Evolutionary conservation across 2,329 filamentous ascomycete genomes (phyloP).

Genomic region (Alternaria gansuensis): DNA sequence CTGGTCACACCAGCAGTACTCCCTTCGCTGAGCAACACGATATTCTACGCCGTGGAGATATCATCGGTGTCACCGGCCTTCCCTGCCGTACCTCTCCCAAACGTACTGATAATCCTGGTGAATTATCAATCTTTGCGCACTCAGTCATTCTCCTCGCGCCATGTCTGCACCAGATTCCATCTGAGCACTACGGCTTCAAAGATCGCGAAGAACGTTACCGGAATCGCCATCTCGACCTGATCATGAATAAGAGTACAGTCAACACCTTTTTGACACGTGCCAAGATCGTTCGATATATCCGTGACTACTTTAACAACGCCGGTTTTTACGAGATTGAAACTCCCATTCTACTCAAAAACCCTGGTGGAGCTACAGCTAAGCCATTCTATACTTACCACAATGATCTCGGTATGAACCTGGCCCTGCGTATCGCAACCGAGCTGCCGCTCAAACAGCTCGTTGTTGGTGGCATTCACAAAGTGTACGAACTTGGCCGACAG

Average conservation of each 20-base stretch:
- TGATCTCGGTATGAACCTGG: constrained; percentile 92
- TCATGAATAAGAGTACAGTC: constrained; percentile 91
- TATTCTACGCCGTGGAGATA: too few species aligned
- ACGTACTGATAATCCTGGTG: constrained; percentile 87
- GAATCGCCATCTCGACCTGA: constrained; percentile 91
- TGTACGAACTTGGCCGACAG: constrained; percentile 94
- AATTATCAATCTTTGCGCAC: constrained; percentile 90
- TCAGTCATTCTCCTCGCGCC: constrained; percentile 87
- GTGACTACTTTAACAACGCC: constrained; percentile 83
- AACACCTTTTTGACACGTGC: constrained; percentile 84
- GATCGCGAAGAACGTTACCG: constrained; percentile 93
- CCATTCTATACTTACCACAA: constrained; percentile 97
- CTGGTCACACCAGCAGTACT: too few species aligned
- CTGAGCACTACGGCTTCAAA: constrained; percentile 71
- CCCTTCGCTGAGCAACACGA: too few species aligned
- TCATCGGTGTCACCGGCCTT: constrained; percentile 80
- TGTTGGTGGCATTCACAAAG: constrained; percentile 90
- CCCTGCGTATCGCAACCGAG: constrained; percentile 93
- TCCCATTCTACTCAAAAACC: constrained; percentile 93
- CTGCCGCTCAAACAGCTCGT: constrained; percentile 96
- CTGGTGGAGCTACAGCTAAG: constrained; percentile 92
- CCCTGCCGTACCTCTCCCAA: constrained; percentile 81
- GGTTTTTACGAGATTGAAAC: constrained; percentile 96
- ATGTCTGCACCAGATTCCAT: constrained; percentile 86
- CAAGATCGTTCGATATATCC: constrained; percentile 88